These are phyloP conservation scores for Boletus semigastroideus DNA, from an alignment of 1,284 basidiomycete genomes.

Conservation along the genomic window DNA sequence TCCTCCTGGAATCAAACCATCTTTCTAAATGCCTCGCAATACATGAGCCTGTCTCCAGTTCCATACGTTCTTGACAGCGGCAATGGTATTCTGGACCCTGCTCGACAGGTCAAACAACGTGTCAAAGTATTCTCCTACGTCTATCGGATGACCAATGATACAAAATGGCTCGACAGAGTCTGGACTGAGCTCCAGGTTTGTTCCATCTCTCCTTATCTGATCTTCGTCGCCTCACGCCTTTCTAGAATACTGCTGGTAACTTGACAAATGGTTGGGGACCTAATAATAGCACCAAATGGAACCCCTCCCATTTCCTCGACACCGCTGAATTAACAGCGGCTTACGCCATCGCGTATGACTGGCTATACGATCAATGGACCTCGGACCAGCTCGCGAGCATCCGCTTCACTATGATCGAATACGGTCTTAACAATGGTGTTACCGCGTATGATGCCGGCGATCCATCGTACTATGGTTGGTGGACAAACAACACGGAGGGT, in stretches of 20 bases:
- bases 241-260: constrained; percentile 70
- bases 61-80: constrained; percentile 77
- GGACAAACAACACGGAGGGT: constrained; percentile 57
- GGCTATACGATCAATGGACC: constrained; percentile 87
- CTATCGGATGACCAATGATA: constrained; percentile 89
- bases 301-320: constrained; percentile 91
- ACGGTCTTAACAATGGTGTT: constrained; percentile 73
- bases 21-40: constrained; percentile 83
- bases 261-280: constrained; percentile 64
- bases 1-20: constrained; percentile 90
- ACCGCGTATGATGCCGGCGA: constrained; percentile 45
- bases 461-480: constrained; percentile 54
- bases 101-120: constrained; percentile 86
- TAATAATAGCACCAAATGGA: constrained; percentile 65
- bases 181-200: constrained; percentile 81
- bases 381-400: constrained; percentile 72
- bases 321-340: constrained; percentile 86
- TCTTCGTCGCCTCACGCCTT: constrained; percentile 28
- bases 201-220: constrained; percentile 16
- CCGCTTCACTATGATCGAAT: constrained; percentile 72
- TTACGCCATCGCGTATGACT: constrained; percentile 94
- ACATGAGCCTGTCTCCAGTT: constrained; percentile 61
- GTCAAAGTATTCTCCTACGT: constrained; percentile 94
- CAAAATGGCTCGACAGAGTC: constrained; percentile 81
- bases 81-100: constrained; percentile 92